Conservation (phyloP, 2,329 filamentous ascomycete genomes). For the Ascochyta fabae region DNA sequence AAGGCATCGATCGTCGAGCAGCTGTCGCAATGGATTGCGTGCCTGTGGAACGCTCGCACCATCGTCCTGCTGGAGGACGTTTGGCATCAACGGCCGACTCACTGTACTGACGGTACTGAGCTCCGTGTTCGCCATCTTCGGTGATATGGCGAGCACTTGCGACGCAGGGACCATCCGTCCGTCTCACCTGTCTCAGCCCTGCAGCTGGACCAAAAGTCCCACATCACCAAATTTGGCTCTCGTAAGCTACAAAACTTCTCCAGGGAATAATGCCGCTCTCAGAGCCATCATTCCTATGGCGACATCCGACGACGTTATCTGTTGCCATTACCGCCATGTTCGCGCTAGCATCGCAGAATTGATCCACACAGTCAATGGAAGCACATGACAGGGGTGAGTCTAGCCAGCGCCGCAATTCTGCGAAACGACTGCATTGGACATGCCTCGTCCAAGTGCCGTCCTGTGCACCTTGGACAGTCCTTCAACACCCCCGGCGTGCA, state of each 20-base stretch:
- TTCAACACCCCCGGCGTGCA: neutral
- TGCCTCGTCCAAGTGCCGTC: constrained; percentile 28
- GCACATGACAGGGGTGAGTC: constrained; percentile 19
- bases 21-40: constrained; percentile 13
- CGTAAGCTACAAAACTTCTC: constrained; percentile 28
- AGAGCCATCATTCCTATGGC: constrained; percentile 20
- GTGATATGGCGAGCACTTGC: constrained; percentile 26
- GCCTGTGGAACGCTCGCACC: constrained; percentile 5
- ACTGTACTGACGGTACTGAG: constrained; percentile 9
- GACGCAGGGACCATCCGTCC: constrained; percentile 33
- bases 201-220: constrained; percentile 27
- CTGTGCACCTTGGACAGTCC: constrained; percentile 8
- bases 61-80: constrained; percentile 13
- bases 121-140: constrained; percentile 24
- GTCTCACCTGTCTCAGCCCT: constrained; percentile 41
- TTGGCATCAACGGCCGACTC: constrained; percentile 18
- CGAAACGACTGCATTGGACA: constrained; percentile 21
- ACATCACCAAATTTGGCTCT: constrained; percentile 19
- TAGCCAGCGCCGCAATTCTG: constrained; percentile 19
- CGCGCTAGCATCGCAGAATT: constrained; percentile 6
- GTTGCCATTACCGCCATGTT: constrained; percentile 17
- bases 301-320: constrained; percentile 31
- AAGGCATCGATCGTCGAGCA: neutral
- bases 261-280: constrained; percentile 26
- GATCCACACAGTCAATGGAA: constrained; percentile 18